Evolutionary conservation across 768 basidiomycete genomes (phyloP).

Genomic region (Tricholoma sp.): DNA sequence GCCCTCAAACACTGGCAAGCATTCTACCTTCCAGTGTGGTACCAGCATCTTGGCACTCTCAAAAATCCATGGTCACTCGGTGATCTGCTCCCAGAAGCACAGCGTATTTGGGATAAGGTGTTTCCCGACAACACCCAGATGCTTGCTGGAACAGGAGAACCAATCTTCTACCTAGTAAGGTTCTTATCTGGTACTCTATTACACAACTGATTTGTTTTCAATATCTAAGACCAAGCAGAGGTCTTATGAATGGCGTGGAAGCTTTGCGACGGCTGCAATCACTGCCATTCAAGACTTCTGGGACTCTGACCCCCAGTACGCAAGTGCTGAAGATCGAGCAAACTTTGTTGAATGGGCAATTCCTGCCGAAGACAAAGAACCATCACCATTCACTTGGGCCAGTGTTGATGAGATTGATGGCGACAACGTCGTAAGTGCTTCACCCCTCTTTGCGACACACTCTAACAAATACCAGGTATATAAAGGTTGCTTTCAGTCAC

Average conservation of each 20-base stretch:
- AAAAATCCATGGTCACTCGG: constrained; percentile 1
- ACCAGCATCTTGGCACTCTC: constrained; percentile 1
- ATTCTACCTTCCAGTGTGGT: constrained; percentile 1
- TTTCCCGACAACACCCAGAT: constrained; percentile 2
- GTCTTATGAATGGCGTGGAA: constrained; percentile 4
- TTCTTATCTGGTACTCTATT: neutral
- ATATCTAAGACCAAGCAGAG: constrained; percentile 1
- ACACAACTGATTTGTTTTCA: neutral
- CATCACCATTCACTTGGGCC: constrained; percentile 1
- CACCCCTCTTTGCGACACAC: too few species aligned
- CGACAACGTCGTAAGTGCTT: neutral
- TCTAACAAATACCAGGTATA: neutral
- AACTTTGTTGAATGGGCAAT: constrained; percentile 1
- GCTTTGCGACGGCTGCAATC: neutral
- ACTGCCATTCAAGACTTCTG: constrained; percentile 1
- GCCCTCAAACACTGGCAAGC: constrained; percentile 1
- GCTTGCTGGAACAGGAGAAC: neutral
- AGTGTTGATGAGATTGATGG: neutral
- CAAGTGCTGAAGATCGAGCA: neutral
- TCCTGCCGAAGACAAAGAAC: neutral
- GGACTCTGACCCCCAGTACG: neutral
- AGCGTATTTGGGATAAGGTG: constrained; percentile 3
- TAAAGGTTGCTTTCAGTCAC: constrained; percentile 2
- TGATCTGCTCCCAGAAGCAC: constrained; percentile 2
- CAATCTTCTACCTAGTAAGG: constrained; percentile 2